Evolutionary conservation across 768 basidiomycete species (phyloP), one percentile per base, ranked within the genome.

Genomic region (Tricholoma furcatifolium): DNA sequence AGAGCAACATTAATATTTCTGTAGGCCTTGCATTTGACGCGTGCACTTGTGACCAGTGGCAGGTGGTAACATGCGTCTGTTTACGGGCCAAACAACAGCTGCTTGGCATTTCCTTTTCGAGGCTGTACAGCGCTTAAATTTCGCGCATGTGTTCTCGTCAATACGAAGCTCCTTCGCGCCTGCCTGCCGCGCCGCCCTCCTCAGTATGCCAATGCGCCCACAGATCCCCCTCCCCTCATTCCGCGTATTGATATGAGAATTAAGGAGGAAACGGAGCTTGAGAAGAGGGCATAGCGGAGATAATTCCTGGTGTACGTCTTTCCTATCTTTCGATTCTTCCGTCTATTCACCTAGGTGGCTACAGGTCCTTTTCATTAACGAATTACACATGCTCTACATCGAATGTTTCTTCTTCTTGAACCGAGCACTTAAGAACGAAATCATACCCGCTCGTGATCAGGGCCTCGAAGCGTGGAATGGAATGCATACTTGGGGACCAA

Each of bases 381-480:
- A 98, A 73, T 96, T 98, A 10, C 96, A 98, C 77, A 99, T 99
- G 96, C 85, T 99, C 59, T 96, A 99, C 69, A 98, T 99, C 57
- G 96, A 98, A 68, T 98, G 96, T 66, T 98, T 98, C 77, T 97
- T 95, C 6, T 99, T 95, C 80, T 77, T 99, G 54, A 99, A 99
- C 68, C 85, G 96, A 31, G 96, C 96, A 2, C 77, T 99, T 43
- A 96, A 99, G 67, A 86, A 87, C 55, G 95, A 96, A 56, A 78
- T 98, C n/a, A 1, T 87, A 96, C 1, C 96, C 96, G 1, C 75
- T 98, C 48, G 96, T 99, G 34, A 93, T 99, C 62, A 98, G 98
- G 96, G 96, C 96, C 1, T 93, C 91, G 43, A 99, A 99, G 67
- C 81, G 96, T 14, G 96, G 96, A 5, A 93, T 93, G 82, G 84